Conservation (phyloP, 1,139 yeast genomes). For the Pichia sp. region DNA sequence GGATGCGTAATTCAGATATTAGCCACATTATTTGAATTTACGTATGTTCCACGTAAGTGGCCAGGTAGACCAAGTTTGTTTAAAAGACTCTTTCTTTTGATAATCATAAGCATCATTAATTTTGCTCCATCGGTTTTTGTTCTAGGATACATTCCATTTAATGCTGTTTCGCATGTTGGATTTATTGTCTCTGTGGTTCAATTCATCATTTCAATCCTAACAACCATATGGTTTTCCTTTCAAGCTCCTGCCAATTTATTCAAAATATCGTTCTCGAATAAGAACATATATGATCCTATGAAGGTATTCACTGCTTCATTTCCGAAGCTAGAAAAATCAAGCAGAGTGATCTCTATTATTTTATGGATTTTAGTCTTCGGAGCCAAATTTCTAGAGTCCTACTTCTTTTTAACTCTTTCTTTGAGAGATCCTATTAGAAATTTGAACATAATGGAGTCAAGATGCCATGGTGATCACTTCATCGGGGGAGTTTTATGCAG, state of each 20-base stretch:
- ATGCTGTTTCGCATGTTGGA: conserved; percentile 47
- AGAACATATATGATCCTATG: background rate
- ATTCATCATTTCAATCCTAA: conserved; percentile 53
- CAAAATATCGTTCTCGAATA: conserved; percentile 28
- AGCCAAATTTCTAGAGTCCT: conserved; percentile 76
- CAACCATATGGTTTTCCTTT: conserved; percentile 58
- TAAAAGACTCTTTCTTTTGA: conserved; percentile 39
- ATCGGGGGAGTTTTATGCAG: conserved; percentile 52
- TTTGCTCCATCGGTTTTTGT: conserved; percentile 61
- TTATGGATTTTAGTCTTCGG: conserved; percentile 67
- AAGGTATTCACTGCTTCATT: conserved; percentile 48
- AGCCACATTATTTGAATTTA: conserved; percentile 60
- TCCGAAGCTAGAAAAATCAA: conserved; percentile 48
- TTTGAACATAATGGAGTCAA: conserved; percentile 51
- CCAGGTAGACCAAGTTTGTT: conserved; percentile 57
- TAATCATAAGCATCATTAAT: conserved; percentile 45
- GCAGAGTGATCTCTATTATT: conserved; percentile 52
- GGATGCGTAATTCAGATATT: conserved; percentile 61
- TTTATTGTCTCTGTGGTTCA: conserved; percentile 52
- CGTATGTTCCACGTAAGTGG: conserved; percentile 66
- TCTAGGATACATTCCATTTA: conserved; percentile 49
- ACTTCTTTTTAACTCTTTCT: conserved; percentile 73
- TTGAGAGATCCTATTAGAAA: conserved; percentile 75
- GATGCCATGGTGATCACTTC: conserved; percentile 58
- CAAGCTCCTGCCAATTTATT: conserved; percentile 57